These are phyloP conservation scores for Xylaria acuta DNA, from an alignment of 495 filamentous ascomycete genomes.

Conservation along the genomic window DNA sequence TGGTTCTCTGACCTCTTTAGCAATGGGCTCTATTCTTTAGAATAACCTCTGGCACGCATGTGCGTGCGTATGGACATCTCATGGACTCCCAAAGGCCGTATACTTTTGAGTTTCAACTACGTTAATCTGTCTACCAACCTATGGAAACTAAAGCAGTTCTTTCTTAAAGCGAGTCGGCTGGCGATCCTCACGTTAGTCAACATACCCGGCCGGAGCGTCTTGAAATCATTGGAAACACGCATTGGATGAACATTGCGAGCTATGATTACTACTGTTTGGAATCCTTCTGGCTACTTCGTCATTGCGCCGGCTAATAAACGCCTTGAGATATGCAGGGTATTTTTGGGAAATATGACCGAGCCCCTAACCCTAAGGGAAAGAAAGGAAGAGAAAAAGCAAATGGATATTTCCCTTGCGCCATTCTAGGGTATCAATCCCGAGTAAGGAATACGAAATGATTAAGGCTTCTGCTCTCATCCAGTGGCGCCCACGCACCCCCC, in stretches of 20 bases:
- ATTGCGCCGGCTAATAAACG: conserved; percentile 25
- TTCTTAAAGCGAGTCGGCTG: background rate
- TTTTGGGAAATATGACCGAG: conserved; percentile 17
- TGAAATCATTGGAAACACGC: background rate
- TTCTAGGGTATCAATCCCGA: conserved; percentile 32
- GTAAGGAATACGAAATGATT: conserved; percentile 24
- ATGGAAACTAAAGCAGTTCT: background rate
- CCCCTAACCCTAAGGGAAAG: conserved; percentile 12
- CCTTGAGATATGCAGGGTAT: conserved; percentile 26
- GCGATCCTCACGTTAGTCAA: background rate
- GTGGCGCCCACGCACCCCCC: conserved; percentile 6
- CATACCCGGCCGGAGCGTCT: background rate
- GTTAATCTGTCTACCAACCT: background rate
- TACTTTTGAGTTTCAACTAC: background rate
- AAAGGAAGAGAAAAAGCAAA: conserved; percentile 26
- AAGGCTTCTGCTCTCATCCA: conserved; percentile 28
- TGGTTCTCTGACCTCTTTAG: background rate
- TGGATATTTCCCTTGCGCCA: conserved; percentile 23
- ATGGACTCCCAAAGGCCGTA: background rate
- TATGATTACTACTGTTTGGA: background rate
- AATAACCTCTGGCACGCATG: background rate
- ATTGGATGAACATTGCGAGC: background rate
- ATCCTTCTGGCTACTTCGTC: background rate
- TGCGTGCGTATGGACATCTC: background rate
- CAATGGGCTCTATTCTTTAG: background rate